Conservation (phyloP, 2,329 filamentous ascomycete genomes). For the Pseudocercospora vitis region DNA sequence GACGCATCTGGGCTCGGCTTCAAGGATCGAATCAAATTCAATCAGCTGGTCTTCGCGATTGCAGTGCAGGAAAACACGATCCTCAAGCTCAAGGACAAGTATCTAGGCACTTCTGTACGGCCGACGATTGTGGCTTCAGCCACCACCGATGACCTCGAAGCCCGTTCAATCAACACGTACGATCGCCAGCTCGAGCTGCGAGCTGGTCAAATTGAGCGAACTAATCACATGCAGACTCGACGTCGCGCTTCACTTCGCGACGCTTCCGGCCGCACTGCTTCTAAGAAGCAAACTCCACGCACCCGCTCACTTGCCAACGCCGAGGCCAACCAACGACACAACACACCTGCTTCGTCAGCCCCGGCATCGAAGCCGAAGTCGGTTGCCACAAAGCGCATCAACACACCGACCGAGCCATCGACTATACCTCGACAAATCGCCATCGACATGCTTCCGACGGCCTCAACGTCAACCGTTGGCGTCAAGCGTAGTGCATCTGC, state of each 20-base stretch:
- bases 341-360: not conserved
- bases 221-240: not conserved
- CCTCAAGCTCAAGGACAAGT: not conserved
- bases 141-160: not conserved
- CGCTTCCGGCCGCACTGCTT: not conserved
- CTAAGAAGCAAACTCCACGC: slow-evolving; percentile 3
- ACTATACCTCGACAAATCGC: not conserved
- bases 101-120: not conserved
- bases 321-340: not conserved
- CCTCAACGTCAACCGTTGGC: not conserved
- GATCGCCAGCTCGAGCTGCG: not conserved
- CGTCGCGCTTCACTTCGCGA: not conserved
- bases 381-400: not conserved
- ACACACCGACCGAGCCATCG: not conserved
- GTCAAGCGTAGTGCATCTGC: not conserved
- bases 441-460: not conserved
- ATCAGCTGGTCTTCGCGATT: not conserved
- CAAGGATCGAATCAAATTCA: not conserved
- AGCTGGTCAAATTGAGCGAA: not conserved
- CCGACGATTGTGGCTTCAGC: not conserved
- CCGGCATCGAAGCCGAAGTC: not conserved
- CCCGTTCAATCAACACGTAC: not conserved
- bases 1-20: not conserved
- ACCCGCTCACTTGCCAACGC: not conserved
- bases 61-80: not conserved